A percentile compares a stretch with the other conserved stretches of the same genome.
phyloP scores from a whole-genome alignment of 305 asterid species.

The Fraxinus ornus region DNA sequence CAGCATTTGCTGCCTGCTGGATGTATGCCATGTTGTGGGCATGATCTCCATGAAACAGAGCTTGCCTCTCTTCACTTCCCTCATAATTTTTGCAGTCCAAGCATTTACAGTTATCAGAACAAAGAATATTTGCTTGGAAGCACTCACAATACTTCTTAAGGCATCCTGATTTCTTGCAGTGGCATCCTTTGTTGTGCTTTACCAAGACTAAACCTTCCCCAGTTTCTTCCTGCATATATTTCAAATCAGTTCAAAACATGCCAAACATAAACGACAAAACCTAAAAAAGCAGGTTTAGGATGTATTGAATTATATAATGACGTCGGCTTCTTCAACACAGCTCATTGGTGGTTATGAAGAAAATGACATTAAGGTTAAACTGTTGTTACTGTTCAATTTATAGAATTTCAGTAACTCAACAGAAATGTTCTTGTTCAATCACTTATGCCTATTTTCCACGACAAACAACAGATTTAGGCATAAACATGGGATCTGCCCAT shows the following conservation, averaged over 20 bases:
- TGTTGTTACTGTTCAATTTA: too few species aligned
- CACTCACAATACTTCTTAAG: slow-evolving; percentile 41
- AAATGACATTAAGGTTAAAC: background rate
- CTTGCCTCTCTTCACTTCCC: slow-evolving; percentile 37
- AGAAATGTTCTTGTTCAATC: background rate
- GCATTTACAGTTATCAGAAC: slow-evolving; percentile 31
- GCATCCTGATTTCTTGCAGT: slow-evolving; percentile 37
- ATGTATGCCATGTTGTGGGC: slow-evolving; percentile 26
- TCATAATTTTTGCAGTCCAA: slow-evolving; percentile 33
- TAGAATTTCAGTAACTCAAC: background rate
- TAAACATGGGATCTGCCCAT: background rate
- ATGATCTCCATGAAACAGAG: slow-evolving; percentile 29
- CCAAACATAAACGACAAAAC: background rate
- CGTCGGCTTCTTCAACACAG: background rate
- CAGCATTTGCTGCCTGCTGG: slow-evolving; percentile 38
- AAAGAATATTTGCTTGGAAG: slow-evolving; percentile 30
- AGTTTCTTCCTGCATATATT: slow-evolving; percentile 15
- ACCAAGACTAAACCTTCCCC: slow-evolving; percentile 4
- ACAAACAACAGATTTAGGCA: background rate
- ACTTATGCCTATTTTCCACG: background rate
- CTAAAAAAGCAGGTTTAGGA: background rate
- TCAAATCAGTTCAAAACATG: background rate
- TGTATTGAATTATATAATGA: background rate
- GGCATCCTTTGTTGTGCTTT: slow-evolving; percentile 34
- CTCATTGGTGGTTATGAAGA: background rate